These are phyloP conservation scores for Corymbia calophylla DNA, from an alignment of 441 rosid species.

Conservation along the genomic window DNA sequence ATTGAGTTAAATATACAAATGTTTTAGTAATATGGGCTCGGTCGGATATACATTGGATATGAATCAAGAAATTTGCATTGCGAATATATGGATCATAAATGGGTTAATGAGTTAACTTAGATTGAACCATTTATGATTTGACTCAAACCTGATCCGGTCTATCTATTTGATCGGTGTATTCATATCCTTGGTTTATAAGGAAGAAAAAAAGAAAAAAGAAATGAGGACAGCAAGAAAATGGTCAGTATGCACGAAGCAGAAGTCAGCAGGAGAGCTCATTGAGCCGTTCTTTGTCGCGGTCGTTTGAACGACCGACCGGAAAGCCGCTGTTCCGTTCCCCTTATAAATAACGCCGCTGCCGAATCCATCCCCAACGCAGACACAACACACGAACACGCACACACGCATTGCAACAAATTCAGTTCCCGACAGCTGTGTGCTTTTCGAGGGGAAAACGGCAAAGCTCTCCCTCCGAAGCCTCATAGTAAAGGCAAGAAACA, in stretches of 20 bases:
- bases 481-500: background rate
- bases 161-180: too few species aligned
- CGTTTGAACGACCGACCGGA: background rate
- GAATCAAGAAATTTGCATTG: too few species aligned
- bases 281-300: background rate
- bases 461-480: background rate
- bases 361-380: background rate
- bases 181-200: too few species aligned
- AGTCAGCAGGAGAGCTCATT: background rate
- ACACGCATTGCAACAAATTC: background rate
- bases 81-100: too few species aligned
- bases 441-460: background rate
- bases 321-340: background rate
- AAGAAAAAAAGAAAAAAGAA: background rate
- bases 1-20: too few species aligned
- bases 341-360: background rate
- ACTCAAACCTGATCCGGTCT: too few species aligned
- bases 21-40: too few species aligned
- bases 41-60: too few species aligned
- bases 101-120: too few species aligned
- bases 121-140: too few species aligned
- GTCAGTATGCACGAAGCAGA: background rate
- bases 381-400: background rate
- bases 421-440: background rate
- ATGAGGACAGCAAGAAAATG: background rate